A percentile compares a stretch with the other conserved stretches of the same genome.
Evolutionary conservation across 805 yeast genomes (phyloP).

Genomic region (Yarrowia alimentaria): DNA sequence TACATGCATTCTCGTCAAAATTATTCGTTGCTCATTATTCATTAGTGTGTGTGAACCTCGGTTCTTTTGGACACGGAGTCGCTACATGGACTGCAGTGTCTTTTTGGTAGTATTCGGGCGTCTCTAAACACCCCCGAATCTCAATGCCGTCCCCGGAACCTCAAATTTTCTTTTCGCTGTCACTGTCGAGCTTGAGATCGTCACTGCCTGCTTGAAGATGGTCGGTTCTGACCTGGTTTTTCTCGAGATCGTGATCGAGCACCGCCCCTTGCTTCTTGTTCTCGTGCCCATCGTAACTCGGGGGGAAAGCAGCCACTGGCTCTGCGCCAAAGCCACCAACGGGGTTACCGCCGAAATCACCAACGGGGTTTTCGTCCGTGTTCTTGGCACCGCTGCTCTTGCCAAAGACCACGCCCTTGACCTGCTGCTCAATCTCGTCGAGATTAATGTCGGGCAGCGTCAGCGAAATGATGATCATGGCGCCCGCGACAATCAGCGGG

Average conservation of each 20-base stretch:
- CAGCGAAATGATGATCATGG: conserved; percentile 28
- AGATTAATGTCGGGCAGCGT: conserved; percentile 27
- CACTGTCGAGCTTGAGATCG: conserved; percentile 5
- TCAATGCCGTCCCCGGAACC: too few relatives aligned
- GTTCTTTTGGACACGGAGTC: too few relatives aligned
- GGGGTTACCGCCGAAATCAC: conserved; percentile 20
- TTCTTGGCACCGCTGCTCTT: conserved; percentile 5
- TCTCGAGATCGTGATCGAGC: conserved; percentile 21
- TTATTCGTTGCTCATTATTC: too few relatives aligned
- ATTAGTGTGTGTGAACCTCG: too few relatives aligned
- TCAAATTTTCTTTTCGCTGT: conserved; percentile 1
- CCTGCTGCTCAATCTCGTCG: conserved; percentile 23
- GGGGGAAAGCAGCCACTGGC: conserved; percentile 21
- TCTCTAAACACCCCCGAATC: too few relatives aligned
- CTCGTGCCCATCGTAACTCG: conserved; percentile 13
- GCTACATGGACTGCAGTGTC: too few relatives aligned
- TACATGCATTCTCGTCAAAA: too few relatives aligned
- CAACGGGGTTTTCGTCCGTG: conserved; percentile 12
- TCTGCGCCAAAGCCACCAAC: conserved; percentile 12
- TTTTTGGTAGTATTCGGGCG: too few relatives aligned
- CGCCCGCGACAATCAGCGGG: conserved; percentile 27
- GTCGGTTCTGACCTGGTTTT: too few relatives aligned
- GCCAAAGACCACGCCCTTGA: conserved; percentile 19
- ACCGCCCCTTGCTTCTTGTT: too few relatives aligned
- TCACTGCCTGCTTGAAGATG: conserved; percentile 2